These are phyloP conservation scores for Leishmania tropica DNA, from an alignment of 208 protist genomes.

Conservation along the genomic window DNA sequence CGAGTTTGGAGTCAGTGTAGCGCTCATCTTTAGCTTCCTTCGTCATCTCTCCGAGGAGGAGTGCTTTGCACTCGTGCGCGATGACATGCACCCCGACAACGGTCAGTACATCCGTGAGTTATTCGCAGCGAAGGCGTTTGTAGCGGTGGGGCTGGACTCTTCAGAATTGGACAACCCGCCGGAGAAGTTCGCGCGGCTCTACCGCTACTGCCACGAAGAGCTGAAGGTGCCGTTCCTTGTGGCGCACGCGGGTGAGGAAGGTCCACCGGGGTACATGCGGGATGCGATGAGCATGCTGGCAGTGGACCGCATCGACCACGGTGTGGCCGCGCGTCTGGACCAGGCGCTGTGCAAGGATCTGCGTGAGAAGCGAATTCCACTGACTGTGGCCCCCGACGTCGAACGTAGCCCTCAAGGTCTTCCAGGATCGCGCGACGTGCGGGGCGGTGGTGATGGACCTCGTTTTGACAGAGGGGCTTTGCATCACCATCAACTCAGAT, in stretches of 20 bases:
- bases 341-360: constrained; percentile 28
- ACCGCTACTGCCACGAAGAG: constrained; percentile 43
- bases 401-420: constrained; percentile 54
- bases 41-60: constrained; percentile 50
- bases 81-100: constrained; percentile 31
- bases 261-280: constrained; percentile 43
- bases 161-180: constrained; percentile 50
- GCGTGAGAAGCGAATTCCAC: constrained; percentile 23
- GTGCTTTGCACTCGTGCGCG: constrained; percentile 39
- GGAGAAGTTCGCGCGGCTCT: constrained; percentile 56
- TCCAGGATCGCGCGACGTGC: constrained; percentile 26
- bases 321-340: constrained; percentile 38
- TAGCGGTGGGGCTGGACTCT: constrained; percentile 53
- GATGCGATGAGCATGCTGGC: constrained; percentile 31
- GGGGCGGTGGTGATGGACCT: constrained; percentile 30
- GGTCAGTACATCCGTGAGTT: constrained; percentile 44
- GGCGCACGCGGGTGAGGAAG: constrained; percentile 64
- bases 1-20: constrained; percentile 40
- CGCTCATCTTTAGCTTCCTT: constrained; percentile 56
- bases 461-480: constrained; percentile 34
- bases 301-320: constrained; percentile 61
- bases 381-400: constrained; percentile 65
- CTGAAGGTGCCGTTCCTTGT: constrained; percentile 42
- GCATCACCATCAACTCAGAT: constrained; percentile 61
- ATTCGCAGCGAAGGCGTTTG: constrained; percentile 42